Conservation (phyloP, 2,329 filamentous ascomycete species). For the Ramularia collo-cygni region DNA sequence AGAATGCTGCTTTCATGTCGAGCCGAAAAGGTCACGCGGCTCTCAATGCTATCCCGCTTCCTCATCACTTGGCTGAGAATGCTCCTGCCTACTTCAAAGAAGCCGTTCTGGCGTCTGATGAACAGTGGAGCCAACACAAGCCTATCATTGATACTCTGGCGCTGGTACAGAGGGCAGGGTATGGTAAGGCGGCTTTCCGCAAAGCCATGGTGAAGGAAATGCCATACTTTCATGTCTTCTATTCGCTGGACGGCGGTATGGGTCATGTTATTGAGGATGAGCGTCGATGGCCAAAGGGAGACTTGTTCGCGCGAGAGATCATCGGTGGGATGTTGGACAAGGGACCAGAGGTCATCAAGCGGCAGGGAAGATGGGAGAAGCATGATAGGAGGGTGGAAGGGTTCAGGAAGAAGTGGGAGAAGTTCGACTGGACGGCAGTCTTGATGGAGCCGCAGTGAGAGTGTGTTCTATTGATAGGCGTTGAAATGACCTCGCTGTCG, state of each 20-base stretch:
- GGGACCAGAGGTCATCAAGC: constrained; percentile 76
- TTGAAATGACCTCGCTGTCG: too few species aligned
- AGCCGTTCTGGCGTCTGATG: constrained; percentile 78
- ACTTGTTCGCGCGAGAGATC: constrained; percentile 87
- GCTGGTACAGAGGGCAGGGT: constrained; percentile 51
- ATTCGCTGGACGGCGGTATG: constrained; percentile 81
- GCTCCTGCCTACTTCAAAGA: constrained; percentile 94
- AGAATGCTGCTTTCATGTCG: constrained; percentile 80
- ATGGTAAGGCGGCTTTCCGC: constrained; percentile 77
- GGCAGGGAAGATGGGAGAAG: constrained; percentile 77
- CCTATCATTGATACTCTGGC: constrained; percentile 85
- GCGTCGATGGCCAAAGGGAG: constrained; percentile 77
- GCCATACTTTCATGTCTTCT: constrained; percentile 99
- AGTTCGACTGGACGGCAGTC: constrained; percentile 81
- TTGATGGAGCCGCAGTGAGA: constrained; percentile 43
- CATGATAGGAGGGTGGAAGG: constrained; percentile 62
- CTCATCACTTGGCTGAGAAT: constrained; percentile 82
- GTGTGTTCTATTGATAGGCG: too few species aligned
- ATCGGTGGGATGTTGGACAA: constrained; percentile 86
- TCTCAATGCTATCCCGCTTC: constrained; percentile 78
- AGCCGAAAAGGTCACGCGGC: constrained; percentile 70
- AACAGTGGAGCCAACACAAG: constrained; percentile 92
- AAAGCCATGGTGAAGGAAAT: constrained; percentile 83
- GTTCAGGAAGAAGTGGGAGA: constrained; percentile 80
- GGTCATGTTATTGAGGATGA: constrained; percentile 89